Conservation (phyloP, 768 basidiomycete species). For the Tricholoma sp. region DNA sequence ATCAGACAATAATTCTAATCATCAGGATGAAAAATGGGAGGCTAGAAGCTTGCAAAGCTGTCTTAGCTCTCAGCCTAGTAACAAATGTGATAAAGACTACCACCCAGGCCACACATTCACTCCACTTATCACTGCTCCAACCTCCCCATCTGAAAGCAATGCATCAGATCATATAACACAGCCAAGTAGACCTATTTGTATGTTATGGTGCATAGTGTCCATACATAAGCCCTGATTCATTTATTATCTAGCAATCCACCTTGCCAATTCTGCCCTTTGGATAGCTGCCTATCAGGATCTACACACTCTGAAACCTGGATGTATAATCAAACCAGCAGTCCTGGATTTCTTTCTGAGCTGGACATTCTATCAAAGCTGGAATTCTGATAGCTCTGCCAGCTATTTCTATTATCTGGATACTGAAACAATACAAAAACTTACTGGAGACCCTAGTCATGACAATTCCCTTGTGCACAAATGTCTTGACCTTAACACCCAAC, state of each 20-base stretch:
- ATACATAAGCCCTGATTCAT: neutral
- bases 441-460: neutral
- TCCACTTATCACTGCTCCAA: neutral
- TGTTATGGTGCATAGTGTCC: neutral
- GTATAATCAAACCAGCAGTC: neutral
- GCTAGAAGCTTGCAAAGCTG: neutral
- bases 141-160: neutral
- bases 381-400: neutral
- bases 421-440: neutral
- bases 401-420: neutral
- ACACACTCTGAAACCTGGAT: neutral
- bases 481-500: neutral
- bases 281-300: neutral
- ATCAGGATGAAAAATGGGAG: neutral
- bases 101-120: neutral
- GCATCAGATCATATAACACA: neutral
- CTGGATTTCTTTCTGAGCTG: neutral
- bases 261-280: neutral
- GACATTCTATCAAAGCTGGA: neutral
- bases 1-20: neutral
- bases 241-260: neutral
- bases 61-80: neutral
- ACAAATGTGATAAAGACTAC: neutral
- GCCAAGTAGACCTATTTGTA: neutral
- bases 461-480: neutral